Percentiles rank a stretch among this genome's conserved stretches.
phyloP scores from a whole-genome alignment of 257 asterid genomes.

The Striga asiatica region DNA sequence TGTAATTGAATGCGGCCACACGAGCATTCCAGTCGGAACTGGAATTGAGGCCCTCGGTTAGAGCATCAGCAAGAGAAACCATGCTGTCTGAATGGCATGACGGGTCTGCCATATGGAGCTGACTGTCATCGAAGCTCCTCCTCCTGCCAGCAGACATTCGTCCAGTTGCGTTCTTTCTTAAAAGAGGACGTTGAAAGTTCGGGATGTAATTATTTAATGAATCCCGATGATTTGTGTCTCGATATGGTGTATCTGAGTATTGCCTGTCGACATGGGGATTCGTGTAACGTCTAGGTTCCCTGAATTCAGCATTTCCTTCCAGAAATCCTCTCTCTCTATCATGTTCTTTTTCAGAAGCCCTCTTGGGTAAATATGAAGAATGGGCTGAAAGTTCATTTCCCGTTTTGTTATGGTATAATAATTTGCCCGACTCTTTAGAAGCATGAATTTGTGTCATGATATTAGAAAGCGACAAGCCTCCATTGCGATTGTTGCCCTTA shows the following conservation, averaged over 20 bases:
- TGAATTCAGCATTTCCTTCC: constrained; percentile 63
- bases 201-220: constrained; percentile 57
- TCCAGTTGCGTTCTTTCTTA: constrained; percentile 71
- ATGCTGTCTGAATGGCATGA: constrained; percentile 76
- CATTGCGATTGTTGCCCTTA: constrained; percentile 67
- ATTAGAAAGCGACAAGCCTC: constrained; percentile 84
- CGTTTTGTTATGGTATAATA: constrained; percentile 41
- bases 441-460: constrained; percentile 92
- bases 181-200: constrained; percentile 91
- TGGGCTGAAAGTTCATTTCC: constrained; percentile 54
- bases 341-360: constrained; percentile 66
- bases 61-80: constrained; percentile 81
- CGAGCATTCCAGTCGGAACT: constrained; percentile 98
- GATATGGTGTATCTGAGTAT: constrained; percentile 48
- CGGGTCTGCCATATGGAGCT: constrained; percentile 62
- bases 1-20: constrained; percentile 82
- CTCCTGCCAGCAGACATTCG: constrained; percentile 87
- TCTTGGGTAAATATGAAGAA: constrained; percentile 63
- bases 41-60: constrained; percentile 81
- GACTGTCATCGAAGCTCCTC: constrained; percentile 94
- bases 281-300: constrained; percentile 62
- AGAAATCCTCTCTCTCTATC: constrained; percentile 53
- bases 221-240: constrained; percentile 67
- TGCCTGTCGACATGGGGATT: constrained; percentile 58
- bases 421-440: constrained; percentile 73